A percentile compares a stretch with the other conserved stretches of the same genome.
phyloP scores from a whole-genome alignment of 2,329 filamentous ascomycete genomes.

The Clonostachys chloroleuca region DNA sequence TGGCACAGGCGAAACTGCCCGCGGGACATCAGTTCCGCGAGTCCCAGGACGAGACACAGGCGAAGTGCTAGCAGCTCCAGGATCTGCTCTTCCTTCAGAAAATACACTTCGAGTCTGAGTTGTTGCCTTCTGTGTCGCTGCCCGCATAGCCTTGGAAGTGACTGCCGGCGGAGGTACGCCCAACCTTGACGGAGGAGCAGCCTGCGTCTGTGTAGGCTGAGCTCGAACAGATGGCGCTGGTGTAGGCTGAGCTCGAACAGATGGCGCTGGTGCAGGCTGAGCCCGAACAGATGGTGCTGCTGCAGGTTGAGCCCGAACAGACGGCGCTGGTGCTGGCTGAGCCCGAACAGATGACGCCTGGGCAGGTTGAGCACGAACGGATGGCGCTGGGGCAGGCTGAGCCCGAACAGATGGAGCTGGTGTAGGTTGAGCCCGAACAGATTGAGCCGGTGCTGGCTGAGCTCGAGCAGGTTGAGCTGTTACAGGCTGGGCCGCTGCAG shows the following conservation, averaged over 20 bases:
- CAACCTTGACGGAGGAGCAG: constrained; percentile 63
- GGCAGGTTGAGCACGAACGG: too few species aligned
- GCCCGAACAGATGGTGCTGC: not conserved
- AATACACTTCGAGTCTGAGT: constrained; percentile 82
- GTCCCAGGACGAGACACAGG: constrained; percentile 50
- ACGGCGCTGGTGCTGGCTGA: not conserved
- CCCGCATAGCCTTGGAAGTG: constrained; percentile 92
- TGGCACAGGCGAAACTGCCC: constrained; percentile 65
- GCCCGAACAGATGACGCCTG: not conserved
- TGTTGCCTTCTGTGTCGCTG: constrained; percentile 85
- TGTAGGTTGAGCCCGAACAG: not conserved
- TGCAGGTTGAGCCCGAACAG: not conserved
- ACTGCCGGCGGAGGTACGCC: constrained; percentile 89
- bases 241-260: not conserved
- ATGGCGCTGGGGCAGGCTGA: too few species aligned
- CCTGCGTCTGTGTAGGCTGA: constrained; percentile 22
- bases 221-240: not conserved
- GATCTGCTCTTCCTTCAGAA: constrained; percentile 29
- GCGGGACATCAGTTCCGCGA: constrained; percentile 53
- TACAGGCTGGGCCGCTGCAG: not conserved
- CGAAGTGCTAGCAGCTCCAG: constrained; percentile 20
- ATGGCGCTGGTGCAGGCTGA: not conserved
- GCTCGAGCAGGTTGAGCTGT: not conserved
- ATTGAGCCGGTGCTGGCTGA: not conserved
- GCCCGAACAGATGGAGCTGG: not conserved